A percentile compares a stretch with the other conserved stretches of the same genome.
phyloP scores from a whole-genome alignment of 2,329 filamentous ascomycete genomes.

The Rutstroemia sydowiana region DNA sequence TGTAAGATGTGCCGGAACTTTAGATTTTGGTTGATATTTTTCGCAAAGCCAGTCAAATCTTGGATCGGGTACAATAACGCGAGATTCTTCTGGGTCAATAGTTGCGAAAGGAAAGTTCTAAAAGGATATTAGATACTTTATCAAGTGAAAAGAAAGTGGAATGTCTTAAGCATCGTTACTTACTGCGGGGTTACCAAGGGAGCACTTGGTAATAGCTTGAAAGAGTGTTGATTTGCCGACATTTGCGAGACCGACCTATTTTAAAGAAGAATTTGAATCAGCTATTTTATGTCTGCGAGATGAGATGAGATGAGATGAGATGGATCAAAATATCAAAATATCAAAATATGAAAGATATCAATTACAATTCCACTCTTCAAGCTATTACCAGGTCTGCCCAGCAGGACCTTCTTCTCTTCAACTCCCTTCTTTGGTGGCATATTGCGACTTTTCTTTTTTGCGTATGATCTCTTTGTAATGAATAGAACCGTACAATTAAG shows the following conservation, averaged over 20 bases:
- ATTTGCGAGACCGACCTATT: constrained; percentile 92
- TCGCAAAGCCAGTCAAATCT: constrained; percentile 93
- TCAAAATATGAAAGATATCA: too few relatives aligned
- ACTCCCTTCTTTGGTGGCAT: constrained; percentile 95
- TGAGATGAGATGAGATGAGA: too few relatives aligned
- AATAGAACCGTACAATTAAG: constrained; percentile 32
- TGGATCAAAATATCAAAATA: too few relatives aligned
- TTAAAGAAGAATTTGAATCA: not conserved
- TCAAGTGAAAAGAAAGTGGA: constrained; percentile 6
- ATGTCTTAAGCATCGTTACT: constrained; percentile 35
- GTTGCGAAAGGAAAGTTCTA: constrained; percentile 98
- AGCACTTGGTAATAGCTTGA: constrained; percentile 98
- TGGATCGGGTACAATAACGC: constrained; percentile 92
- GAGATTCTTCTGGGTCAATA: constrained; percentile 96
- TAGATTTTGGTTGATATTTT: constrained; percentile 96
- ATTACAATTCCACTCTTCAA: constrained; percentile 98
- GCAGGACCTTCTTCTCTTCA: constrained; percentile 90
- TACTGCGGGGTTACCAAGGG: constrained; percentile 93
- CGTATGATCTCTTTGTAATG: constrained; percentile 48
- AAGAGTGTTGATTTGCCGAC: constrained; percentile 99
- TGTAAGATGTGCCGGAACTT: constrained; percentile 94
- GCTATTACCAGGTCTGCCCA: constrained; percentile 95
- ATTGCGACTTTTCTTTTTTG: constrained; percentile 36
- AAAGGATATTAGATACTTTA: constrained; percentile 14
- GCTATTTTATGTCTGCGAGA: too few relatives aligned